Conservation (phyloP, 805 yeast species). For the Metschnikowia arizonensis region DNA sequence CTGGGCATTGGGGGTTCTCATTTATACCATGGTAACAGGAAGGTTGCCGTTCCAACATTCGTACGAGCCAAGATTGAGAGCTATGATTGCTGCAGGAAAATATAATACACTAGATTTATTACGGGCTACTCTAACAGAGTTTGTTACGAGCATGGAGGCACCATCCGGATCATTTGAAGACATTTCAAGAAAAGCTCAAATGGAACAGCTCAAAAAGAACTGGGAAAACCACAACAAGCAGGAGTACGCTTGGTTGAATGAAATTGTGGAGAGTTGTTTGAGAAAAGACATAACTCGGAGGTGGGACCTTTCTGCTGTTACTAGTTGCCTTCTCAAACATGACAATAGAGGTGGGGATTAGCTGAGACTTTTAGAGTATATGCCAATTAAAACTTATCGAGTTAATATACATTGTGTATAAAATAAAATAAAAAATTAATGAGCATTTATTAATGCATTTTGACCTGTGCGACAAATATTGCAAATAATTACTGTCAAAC, state of each 20-base stretch:
- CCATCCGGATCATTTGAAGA: slow-evolving; percentile 15
- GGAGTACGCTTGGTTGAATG: slow-evolving; percentile 27
- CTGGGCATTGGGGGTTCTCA: slow-evolving; percentile 86
- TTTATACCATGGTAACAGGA: slow-evolving; percentile 70
- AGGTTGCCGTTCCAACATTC: slow-evolving; percentile 78
- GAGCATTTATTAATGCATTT: too few relatives aligned
- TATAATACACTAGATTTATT: slow-evolving; percentile 47
- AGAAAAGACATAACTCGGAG: slow-evolving; percentile 48
- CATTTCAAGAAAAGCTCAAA: slow-evolving; percentile 9
- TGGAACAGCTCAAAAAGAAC: slow-evolving; percentile 9
- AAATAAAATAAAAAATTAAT: too few relatives aligned
- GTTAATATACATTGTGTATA: neutral
- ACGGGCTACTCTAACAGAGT: slow-evolving; percentile 35
- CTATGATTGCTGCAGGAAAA: slow-evolving; percentile 65
- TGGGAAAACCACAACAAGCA: slow-evolving; percentile 20
- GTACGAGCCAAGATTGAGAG: slow-evolving; percentile 75
- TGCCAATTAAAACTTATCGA: neutral
- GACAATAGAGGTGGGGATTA: neutral
- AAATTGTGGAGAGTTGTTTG: slow-evolving; percentile 51
- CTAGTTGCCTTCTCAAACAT: neutral
- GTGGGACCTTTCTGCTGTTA: slow-evolving; percentile 44
- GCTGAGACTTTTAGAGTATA: neutral
- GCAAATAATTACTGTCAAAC: neutral
- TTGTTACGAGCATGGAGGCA: slow-evolving; percentile 21
- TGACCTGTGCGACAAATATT: neutral